Evolutionary conservation across 495 filamentous ascomycete species (phyloP).

Genomic region (Pyrenula massariospora): DNA sequence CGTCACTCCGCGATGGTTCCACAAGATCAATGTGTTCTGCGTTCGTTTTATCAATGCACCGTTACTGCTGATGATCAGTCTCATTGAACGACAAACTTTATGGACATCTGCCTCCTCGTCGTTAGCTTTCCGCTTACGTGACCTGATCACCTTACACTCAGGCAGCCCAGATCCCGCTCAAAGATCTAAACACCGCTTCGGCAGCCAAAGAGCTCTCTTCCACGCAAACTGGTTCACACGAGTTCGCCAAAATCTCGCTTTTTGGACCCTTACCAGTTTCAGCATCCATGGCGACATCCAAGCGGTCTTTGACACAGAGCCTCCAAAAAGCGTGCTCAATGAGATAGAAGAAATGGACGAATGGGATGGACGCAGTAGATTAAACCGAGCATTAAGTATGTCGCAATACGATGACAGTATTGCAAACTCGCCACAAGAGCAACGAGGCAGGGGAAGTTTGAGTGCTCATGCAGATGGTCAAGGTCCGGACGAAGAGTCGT

Average conservation of each 20-base stretch:
- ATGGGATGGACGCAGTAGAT: background rate
- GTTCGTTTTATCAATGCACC: conserved; percentile 56
- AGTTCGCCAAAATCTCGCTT: conserved; percentile 5
- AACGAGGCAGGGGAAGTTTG: background rate
- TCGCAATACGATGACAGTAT: background rate
- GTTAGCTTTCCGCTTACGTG: background rate
- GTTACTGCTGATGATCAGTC: conserved; percentile 45
- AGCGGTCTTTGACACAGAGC: conserved; percentile 55
- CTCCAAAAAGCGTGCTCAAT: conserved; percentile 43
- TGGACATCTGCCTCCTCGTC: conserved; percentile 7
- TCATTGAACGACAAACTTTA: conserved; percentile 42
- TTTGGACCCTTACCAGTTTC: conserved; percentile 41
- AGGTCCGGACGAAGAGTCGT: background rate
- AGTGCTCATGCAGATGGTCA: background rate
- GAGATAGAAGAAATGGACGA: conserved; percentile 41
- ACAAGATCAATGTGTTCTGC: conserved; percentile 59
- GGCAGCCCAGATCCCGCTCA: conserved; percentile 13
- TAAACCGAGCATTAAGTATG: background rate
- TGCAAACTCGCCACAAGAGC: background rate
- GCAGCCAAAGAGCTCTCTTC: background rate
- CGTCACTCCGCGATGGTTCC: conserved; percentile 59
- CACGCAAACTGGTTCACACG: background rate
- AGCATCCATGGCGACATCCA: conserved; percentile 53
- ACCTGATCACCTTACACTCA: background rate
- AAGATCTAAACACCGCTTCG: background rate